A percentile compares a stretch with the other conserved stretches of the same genome.
Conservation (phyloP, 2,329 filamentous ascomycete genomes). For the Colletotrichum tropicicola region DNA sequence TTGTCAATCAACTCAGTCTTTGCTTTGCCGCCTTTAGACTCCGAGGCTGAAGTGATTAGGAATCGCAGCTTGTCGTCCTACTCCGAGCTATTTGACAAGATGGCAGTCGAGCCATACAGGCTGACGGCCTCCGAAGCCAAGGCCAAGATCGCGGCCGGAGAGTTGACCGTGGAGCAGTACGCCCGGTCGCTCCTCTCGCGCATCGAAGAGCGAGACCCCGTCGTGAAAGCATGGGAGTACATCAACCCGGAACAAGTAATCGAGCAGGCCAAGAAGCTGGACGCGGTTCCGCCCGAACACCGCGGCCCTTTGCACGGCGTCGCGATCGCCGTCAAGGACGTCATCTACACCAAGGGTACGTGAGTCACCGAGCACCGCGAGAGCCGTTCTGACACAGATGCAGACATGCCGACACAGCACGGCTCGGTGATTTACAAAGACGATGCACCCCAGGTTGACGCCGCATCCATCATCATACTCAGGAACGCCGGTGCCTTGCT, state of each 20-base stretch:
- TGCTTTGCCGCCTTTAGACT: too few relatives aligned
- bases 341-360: conserved; percentile 63
- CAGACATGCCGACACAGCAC: conserved; percentile 66
- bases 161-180: conserved; percentile 58
- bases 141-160: conserved; percentile 45
- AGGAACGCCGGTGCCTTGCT: conserved; percentile 65
- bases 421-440: conserved; percentile 63
- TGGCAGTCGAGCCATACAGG: conserved; percentile 20
- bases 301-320: conserved; percentile 66
- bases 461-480: conserved; percentile 59
- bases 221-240: conserved; percentile 60
- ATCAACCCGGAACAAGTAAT: conserved; percentile 56
- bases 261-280: conserved; percentile 57
- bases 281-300: conserved; percentile 54
- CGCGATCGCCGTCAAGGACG: conserved; percentile 67
- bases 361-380: too few relatives aligned
- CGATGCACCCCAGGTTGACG: conserved; percentile 57
- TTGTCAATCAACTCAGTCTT: neutral
- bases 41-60: too few relatives aligned
- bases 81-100: neutral
- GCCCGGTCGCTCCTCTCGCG: conserved; percentile 55
- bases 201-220: conserved; percentile 52
- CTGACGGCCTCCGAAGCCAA: conserved; percentile 52
- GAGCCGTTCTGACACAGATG: neutral
- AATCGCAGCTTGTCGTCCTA: too few relatives aligned